phyloP scores from a whole-genome alignment of 352 stramenopile species.

The Phytophthora nicotianae region DNA sequence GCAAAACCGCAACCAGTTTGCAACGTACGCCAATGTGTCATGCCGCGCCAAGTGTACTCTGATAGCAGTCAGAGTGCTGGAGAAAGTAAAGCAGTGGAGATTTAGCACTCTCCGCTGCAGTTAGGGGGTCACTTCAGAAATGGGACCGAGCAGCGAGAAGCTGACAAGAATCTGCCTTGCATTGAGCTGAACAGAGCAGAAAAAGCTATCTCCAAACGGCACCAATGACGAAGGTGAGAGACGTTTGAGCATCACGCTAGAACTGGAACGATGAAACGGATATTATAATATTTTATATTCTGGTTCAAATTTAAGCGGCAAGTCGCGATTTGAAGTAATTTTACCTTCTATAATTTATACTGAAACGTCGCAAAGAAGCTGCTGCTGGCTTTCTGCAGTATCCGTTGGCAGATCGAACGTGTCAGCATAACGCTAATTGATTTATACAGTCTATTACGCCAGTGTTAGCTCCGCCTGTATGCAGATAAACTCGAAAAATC shows the following conservation, averaged over 20 bases:
- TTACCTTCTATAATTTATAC: slow-evolving; percentile 13
- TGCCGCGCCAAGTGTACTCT: slow-evolving; percentile 16
- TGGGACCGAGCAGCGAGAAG: slow-evolving; percentile 28
- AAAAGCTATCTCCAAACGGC: slow-evolving; percentile 22
- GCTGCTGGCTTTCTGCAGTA: slow-evolving; percentile 8
- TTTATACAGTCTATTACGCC: too few species aligned
- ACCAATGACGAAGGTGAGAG: slow-evolving; percentile 3
- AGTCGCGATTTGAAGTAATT: background rate
- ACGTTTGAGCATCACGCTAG: background rate
- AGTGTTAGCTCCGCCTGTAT: slow-evolving; percentile 1
- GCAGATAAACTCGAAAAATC: too few species aligned
- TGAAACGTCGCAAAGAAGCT: slow-evolving; percentile 17
- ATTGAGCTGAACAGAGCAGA: background rate
- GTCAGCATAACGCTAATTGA: background rate
- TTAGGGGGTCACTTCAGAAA: slow-evolving; percentile 28
- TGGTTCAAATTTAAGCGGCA: background rate
- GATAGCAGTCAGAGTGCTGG: slow-evolving; percentile 3
- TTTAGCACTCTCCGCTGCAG: slow-evolving; percentile 10
- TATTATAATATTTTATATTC: slow-evolving; percentile 3
- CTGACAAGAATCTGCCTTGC: slow-evolving; percentile 8
- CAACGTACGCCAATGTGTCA: slow-evolving; percentile 16
- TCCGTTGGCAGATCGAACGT: slow-evolving; percentile 7
- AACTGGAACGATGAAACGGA: slow-evolving; percentile 16
- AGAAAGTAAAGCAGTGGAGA: slow-evolving; percentile 19
- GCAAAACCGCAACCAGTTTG: slow-evolving; percentile 6